Conservation (phyloP, 1,284 basidiomycete species). For the Leccinum angustisporum region DNA sequence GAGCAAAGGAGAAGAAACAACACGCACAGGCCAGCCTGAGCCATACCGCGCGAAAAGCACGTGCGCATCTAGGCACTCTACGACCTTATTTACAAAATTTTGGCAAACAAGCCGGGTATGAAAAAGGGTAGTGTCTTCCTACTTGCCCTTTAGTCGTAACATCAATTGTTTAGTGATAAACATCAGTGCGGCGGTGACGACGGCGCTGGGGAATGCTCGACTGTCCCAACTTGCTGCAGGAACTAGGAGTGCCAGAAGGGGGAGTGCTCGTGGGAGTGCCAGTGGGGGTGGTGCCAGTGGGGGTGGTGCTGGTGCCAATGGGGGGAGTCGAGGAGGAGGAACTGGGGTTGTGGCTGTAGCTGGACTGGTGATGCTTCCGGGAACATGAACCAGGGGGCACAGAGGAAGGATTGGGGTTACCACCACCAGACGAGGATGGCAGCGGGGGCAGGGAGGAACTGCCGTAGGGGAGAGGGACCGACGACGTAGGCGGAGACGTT, state of each 20-base stretch:
- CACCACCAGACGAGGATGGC: neutral
- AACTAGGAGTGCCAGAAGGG: neutral
- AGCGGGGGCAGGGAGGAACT: neutral
- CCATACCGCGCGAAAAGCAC: neutral
- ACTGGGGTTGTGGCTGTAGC: neutral
- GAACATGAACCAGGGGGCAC: no score
- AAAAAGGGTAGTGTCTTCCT: neutral
- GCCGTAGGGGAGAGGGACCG: neutral
- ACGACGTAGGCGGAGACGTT: neutral
- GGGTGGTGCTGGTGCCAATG: neutral
- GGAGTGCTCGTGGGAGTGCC: neutral
- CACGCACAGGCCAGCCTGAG: neutral
- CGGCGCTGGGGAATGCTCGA: neutral
- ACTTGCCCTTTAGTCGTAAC: neutral
- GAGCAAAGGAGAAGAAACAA: neutral
- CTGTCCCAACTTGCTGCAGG: neutral
- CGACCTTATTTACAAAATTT: neutral
- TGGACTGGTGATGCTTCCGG: neutral
- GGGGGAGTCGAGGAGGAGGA: neutral
- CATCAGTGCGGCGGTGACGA: slow-evolving; percentile 11
- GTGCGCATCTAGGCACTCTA: neutral
- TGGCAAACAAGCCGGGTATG: neutral
- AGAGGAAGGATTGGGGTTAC: neutral
- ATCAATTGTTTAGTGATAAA: slow-evolving; percentile 6
- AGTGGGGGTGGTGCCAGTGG: neutral